Evolutionary conservation across 805 yeast species (phyloP), one percentile per base, ranked within the genome.

Genomic region (Saccharomycopsis sp.): DNA sequence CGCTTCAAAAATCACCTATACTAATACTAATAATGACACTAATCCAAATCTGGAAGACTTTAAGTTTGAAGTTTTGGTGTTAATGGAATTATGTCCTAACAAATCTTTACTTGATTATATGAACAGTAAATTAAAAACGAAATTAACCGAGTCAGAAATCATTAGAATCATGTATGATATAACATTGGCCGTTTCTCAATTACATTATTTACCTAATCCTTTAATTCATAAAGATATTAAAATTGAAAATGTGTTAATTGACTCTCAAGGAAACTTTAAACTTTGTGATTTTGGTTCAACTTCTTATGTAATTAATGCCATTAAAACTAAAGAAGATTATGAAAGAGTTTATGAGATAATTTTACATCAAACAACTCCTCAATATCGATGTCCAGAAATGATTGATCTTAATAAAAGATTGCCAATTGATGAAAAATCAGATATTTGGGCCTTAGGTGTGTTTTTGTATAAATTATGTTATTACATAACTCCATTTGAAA

Each of bases 31-130:
- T 32, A 60, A 61, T 21, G n/a, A n/a, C n/a, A n/a, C n/a, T n/a
- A n/a, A n/a, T n/a, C n/a, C n/a, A n/a, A n/a, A n/a, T n/a, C n/a
- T n/a, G n/a, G 61, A 61, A 10, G 48, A 53, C 21, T 57, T 58
- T 8, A 74, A 74, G 1, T 92, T 85, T 57, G 97, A 89, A 60
- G 96, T 92, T 6, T 66, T 89, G 41, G 74, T 89, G 32, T 66
- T 89, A 49, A 92, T 89, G 97, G 98, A 89, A 58, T 72, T 79
- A 51, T 89, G 98, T 57, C 79, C 94, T 9, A 83, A 82, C 56
- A 73, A 81, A 48, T 85, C 95, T 14, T 70, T 94, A 35, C 67
- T 89, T 46, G 96, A 92, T 56, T 88, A 71, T 55, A 88, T 89
- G 97, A 92, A 89, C 60, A 70, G 79, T 15, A 70, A 88, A 39